Evolutionary conservation across 768 basidiomycete species (phyloP).

Genomic region (Mycena olivaceomarginata): DNA sequence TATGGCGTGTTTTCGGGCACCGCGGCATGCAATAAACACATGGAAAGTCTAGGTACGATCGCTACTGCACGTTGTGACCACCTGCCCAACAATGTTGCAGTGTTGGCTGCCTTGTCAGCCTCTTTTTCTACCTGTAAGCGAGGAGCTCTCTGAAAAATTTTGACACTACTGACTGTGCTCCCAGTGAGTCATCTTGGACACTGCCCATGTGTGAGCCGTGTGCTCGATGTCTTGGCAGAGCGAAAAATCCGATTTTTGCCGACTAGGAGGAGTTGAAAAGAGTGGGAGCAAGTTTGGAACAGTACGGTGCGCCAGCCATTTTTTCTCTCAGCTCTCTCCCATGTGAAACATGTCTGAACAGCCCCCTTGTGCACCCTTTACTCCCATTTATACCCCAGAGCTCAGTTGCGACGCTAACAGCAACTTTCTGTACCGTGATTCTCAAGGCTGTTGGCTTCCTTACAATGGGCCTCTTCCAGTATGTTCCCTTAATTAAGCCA

Average conservation of each 20-base stretch:
- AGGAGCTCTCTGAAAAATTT: too few relatives aligned
- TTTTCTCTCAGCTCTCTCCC: slow-evolving; percentile 1
- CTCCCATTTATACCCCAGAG: slow-evolving; percentile 1
- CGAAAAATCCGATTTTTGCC: background rate
- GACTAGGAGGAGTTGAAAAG: background rate
- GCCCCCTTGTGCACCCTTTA: slow-evolving; percentile 2
- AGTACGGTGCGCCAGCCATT: background rate
- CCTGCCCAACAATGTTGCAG: background rate
- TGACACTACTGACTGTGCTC: too few relatives aligned
- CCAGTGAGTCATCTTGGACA: too few relatives aligned
- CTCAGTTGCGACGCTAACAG: background rate
- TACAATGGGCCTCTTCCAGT: slow-evolving; percentile 7
- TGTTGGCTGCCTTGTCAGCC: too few relatives aligned
- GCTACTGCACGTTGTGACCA: background rate
- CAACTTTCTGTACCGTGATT: background rate
- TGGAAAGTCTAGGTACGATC: slow-evolving; percentile 1
- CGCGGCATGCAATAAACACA: background rate
- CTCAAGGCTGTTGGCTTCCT: background rate
- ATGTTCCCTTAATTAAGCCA: background rate
- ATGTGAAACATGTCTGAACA: background rate
- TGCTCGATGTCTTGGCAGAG: slow-evolving; percentile 1
- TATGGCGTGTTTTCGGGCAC: background rate
- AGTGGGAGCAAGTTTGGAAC: background rate
- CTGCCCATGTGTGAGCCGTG: too few relatives aligned
- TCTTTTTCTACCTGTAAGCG: too few relatives aligned